These are phyloP conservation scores for Kluyveromyces sp. DNA, from an alignment of 1,139 yeast species.

Conservation along the genomic window DNA sequence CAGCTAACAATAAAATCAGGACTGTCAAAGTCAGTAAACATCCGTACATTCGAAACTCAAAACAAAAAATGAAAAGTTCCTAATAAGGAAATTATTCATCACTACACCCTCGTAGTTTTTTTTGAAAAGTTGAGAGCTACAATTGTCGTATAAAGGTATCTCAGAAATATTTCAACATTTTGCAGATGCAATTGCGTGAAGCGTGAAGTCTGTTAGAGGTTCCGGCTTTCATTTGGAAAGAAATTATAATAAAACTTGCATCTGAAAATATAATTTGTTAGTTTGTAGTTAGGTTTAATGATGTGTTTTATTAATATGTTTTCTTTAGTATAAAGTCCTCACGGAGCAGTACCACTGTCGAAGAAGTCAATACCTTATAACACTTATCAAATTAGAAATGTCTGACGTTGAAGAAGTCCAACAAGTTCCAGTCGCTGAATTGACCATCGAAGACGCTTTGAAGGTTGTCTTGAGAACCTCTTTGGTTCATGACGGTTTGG, in stretches of 20 bases:
- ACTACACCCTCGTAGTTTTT: too few relatives aligned
- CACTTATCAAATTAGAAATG: conserved; percentile 35
- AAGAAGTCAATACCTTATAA: conserved; percentile 58
- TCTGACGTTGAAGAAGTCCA: conserved; percentile 79
- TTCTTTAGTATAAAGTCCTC: conserved; percentile 5
- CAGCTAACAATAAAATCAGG: too few relatives aligned
- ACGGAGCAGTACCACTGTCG: conserved; percentile 87
- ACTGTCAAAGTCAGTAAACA: too few relatives aligned
- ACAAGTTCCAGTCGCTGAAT: conserved; percentile 79
- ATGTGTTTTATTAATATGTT: not conserved
- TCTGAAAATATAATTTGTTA: not conserved
- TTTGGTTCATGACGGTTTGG: conserved; percentile 98
- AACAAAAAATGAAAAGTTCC: too few relatives aligned
- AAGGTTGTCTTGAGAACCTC: conserved; percentile 98
- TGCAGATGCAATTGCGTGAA: not conserved
- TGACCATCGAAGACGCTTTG: conserved; percentile 97
- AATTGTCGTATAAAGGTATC: too few relatives aligned
- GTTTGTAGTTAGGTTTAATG: not conserved
- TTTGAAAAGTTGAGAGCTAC: too few relatives aligned
- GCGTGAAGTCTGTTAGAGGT: too few relatives aligned
- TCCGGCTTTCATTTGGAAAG: not conserved
- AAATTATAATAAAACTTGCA: not conserved
- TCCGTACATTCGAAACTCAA: too few relatives aligned
- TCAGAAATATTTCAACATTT: not conserved
- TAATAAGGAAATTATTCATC: too few relatives aligned